Evolutionary conservation across 176 grass and related monocot genomes (phyloP).

Genomic region (Typha latifolia): DNA sequence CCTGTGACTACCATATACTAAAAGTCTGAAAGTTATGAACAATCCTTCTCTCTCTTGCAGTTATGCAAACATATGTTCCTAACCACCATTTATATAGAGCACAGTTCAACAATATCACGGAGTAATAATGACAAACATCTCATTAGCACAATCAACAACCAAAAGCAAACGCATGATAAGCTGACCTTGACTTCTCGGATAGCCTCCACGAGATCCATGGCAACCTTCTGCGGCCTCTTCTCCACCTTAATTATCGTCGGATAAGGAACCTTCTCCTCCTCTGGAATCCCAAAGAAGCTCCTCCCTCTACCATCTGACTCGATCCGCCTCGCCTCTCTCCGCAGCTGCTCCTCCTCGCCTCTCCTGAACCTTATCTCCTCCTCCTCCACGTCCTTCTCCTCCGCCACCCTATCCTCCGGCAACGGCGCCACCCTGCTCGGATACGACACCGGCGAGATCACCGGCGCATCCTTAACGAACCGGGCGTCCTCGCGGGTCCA

Average conservation of each 20-base stretch:
- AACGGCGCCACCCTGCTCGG: not conserved
- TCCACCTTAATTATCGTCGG: conserved; percentile 51
- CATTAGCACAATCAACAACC: not conserved
- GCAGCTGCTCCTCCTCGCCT: not conserved
- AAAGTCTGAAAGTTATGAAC: too few relatives aligned
- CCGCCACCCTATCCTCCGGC: not conserved
- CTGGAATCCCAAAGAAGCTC: conserved; percentile 42
- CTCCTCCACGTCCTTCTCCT: not conserved
- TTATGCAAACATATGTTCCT: too few relatives aligned
- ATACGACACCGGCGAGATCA: conserved; percentile 2
- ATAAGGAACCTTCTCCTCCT: conserved; percentile 54
- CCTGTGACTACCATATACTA: too few relatives aligned
- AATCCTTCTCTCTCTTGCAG: too few relatives aligned
- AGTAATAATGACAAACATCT: not conserved
- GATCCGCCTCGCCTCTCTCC: not conserved
- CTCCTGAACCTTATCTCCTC: not conserved
- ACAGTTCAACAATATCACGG: not conserved
- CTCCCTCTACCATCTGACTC: not conserved
- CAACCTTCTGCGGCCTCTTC: conserved; percentile 58
- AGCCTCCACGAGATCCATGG: conserved; percentile 74
- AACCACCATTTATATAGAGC: too few relatives aligned
- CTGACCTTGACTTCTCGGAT: conserved; percentile 76
- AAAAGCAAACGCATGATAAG: not conserved
- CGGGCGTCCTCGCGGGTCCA: conserved; percentile 2
- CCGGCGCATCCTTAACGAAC: not conserved